A percentile compares a stretch with the other conserved stretches of the same genome.
These are phyloP conservation scores for Edaphochlamys debaryana DNA, from an alignment of 139 green algal genomes.

Conservation along the genomic window DNA sequence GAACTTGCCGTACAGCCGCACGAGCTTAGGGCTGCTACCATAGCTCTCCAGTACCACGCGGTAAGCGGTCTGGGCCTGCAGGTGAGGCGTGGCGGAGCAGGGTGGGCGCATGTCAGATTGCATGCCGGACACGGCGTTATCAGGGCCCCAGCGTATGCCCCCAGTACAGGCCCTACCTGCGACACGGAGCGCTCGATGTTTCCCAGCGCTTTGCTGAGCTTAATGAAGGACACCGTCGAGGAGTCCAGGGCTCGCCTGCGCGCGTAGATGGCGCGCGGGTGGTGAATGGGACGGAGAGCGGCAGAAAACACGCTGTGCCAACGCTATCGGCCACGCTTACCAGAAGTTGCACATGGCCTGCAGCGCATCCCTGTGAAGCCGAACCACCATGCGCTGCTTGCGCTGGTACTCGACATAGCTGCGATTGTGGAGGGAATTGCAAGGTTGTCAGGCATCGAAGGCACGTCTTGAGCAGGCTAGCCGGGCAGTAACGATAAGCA, in stretches of 20 bases:
- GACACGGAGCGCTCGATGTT: conserved; percentile 24
- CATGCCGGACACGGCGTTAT: too few species aligned
- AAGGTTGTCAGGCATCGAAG: too few species aligned
- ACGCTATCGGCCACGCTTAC: background rate
- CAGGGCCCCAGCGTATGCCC: too few species aligned
- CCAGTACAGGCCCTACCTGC: background rate
- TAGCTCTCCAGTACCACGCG: conserved; percentile 43
- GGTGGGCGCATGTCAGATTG: too few species aligned
- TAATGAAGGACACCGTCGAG: background rate
- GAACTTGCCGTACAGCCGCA: conserved; percentile 42
- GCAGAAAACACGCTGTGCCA: too few species aligned
- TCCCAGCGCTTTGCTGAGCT: conserved; percentile 3
- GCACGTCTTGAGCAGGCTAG: too few species aligned
- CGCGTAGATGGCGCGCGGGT: too few species aligned
- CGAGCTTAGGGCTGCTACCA: conserved; percentile 32
- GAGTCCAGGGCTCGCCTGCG: conserved; percentile 2
- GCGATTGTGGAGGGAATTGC: too few species aligned
- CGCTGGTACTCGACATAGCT: conserved; percentile 15
- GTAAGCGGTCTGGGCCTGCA: conserved; percentile 29
- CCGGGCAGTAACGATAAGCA: too few species aligned
- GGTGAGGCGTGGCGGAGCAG: too few species aligned
- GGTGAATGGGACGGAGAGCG: too few species aligned
- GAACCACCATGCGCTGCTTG: conserved; percentile 12
- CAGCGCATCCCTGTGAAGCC: conserved; percentile 7
- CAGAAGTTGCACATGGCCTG: conserved; percentile 6